These are phyloP conservation scores for Paramecium sexaurelia DNA, from an alignment of 73 alveolate species.

Conservation along the genomic window DNA sequence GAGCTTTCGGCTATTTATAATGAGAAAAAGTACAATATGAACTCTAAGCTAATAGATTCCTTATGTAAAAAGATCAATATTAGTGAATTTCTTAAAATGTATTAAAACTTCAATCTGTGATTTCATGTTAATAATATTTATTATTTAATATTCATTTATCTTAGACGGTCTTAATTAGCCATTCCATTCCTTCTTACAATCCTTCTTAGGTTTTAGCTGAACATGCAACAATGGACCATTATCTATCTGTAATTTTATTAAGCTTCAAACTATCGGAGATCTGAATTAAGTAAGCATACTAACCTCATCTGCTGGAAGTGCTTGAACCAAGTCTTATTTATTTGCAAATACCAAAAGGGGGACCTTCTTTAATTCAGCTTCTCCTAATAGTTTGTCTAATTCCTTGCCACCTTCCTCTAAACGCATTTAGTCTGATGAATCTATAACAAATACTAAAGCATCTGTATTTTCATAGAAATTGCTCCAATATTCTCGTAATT, in stretches of 20 bases:
- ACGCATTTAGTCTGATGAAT: conserved; percentile 95
- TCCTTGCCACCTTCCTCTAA: conserved; percentile 92
- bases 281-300: conserved; percentile 41
- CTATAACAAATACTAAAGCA: conserved; percentile 96
- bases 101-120: not conserved
- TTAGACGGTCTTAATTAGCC: conserved; percentile 90
- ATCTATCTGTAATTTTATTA: conserved; percentile 92
- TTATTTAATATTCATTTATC: conserved; percentile 65
- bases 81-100: conserved; percentile 15
- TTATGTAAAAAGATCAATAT: conserved; percentile 7
- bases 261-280: conserved; percentile 89
- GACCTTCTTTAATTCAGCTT: conserved; percentile 82
- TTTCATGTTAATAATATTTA: conserved; percentile 5
- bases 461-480: conserved; percentile 97
- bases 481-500: conserved; percentile 96
- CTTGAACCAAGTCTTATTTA: conserved; percentile 80
- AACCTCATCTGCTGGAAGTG: conserved; percentile 98
- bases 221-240: conserved; percentile 99
- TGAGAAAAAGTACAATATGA: not conserved
- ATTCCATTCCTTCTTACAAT: conserved; percentile 93
- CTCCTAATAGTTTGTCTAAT: conserved; percentile 66
- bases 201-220: conserved; percentile 97
- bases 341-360: conserved; percentile 93
- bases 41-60: conserved; percentile 23
- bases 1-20: not conserved